phyloP scores from a whole-genome alignment of 2,329 filamentous ascomycete species.

The Epichloe hybrida region DNA sequence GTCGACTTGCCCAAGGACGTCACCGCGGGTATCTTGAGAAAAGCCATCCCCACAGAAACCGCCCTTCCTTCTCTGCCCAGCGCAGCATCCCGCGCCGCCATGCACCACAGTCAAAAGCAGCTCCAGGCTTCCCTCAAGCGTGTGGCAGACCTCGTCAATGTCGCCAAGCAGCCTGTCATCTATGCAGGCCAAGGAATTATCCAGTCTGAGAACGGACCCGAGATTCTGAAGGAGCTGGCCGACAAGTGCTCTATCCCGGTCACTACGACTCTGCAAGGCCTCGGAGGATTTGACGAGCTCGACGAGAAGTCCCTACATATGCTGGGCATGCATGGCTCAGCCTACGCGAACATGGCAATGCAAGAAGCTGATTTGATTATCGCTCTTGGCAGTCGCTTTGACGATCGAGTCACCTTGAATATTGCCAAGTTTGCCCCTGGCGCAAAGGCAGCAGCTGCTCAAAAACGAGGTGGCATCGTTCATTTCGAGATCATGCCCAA shows the following conservation, averaged over 20 bases:
- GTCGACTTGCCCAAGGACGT: slow-evolving; percentile 96
- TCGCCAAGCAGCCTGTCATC: slow-evolving; percentile 85
- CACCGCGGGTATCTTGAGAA: slow-evolving; percentile 70
- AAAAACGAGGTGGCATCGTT: slow-evolving; percentile 83
- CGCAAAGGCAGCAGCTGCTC: slow-evolving; percentile 70
- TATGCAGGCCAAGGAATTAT: slow-evolving; percentile 90
- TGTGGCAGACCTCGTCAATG: slow-evolving; percentile 71
- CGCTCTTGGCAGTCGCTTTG: slow-evolving; percentile 84
- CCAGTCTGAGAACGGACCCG: slow-evolving; percentile 62
- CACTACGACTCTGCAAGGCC: slow-evolving; percentile 86
- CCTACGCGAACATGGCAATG: slow-evolving; percentile 96
- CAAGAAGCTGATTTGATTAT: slow-evolving; percentile 95
- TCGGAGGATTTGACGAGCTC: slow-evolving; percentile 85
- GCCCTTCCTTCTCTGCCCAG: slow-evolving; percentile 70
- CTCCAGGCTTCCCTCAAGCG: slow-evolving; percentile 60
- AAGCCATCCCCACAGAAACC: slow-evolving; percentile 66
- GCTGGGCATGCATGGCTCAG: slow-evolving; percentile 96
- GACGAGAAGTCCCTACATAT: slow-evolving; percentile 93
- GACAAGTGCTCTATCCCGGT: slow-evolving; percentile 89
- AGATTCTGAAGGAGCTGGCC: slow-evolving; percentile 69
- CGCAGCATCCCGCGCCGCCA: slow-evolving; percentile 70
- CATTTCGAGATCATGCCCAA: slow-evolving; percentile 99
- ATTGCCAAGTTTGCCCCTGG: slow-evolving; percentile 79
- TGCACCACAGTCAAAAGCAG: slow-evolving; percentile 58
- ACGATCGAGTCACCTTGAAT: slow-evolving; percentile 81